Conservation (phyloP, 2,329 filamentous ascomycete species). For the Fusarium bactridioides region DNA sequence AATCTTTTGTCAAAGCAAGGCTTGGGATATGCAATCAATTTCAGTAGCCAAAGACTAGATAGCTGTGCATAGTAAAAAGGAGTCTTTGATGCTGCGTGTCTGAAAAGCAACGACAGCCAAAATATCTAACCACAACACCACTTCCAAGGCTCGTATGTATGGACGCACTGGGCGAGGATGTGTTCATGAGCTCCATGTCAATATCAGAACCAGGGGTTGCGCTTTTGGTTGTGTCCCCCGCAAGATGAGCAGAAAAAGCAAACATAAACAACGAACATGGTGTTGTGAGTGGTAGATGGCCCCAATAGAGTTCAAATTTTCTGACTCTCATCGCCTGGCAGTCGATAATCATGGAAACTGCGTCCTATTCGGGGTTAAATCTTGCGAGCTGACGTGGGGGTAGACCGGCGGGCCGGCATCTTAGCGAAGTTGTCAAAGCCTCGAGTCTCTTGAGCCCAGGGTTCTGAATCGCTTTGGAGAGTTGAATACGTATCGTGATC, state of each 20-base stretch:
- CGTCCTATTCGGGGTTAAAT: slow-evolving; percentile 10
- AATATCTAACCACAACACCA: slow-evolving; percentile 1
- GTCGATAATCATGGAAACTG: slow-evolving; percentile 12
- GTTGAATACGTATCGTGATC: not conserved
- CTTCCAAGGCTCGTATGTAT: slow-evolving; percentile 9
- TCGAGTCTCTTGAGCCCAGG: not conserved
- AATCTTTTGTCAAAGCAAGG: not conserved
- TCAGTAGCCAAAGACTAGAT: not conserved
- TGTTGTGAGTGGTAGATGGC: slow-evolving; percentile 3
- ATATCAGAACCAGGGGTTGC: slow-evolving; percentile 23
- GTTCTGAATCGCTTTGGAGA: not conserved
- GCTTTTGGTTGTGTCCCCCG: slow-evolving; percentile 16
- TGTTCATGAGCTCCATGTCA: slow-evolving; percentile 3
- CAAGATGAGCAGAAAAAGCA: slow-evolving; percentile 29
- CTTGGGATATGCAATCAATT: not conserved
- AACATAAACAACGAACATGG: slow-evolving; percentile 9
- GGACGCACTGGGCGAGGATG: not conserved
- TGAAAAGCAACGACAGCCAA: not conserved
- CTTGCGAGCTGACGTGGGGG: slow-evolving; percentile 30
- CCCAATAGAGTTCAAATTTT: not conserved
- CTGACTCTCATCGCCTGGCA: slow-evolving; percentile 2
- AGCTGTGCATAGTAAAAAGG: not conserved
- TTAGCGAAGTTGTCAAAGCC: not conserved
- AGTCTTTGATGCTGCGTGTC: not conserved
- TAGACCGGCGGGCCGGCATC: slow-evolving; percentile 1